phyloP scores from a whole-genome alignment of 2,329 filamentous ascomycete species.

The Fusarium ambrosium region DNA sequence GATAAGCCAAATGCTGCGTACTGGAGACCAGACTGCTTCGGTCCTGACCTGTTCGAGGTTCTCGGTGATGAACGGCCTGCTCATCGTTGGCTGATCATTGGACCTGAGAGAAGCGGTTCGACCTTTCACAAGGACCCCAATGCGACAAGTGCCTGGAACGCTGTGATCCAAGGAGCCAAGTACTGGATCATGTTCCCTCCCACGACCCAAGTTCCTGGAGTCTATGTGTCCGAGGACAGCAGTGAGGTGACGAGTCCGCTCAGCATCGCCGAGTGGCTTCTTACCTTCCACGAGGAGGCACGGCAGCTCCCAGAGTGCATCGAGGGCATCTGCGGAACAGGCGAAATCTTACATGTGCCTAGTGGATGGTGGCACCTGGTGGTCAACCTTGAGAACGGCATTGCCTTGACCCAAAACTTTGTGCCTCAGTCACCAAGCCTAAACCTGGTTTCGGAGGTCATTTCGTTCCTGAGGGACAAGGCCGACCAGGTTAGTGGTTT shows the following conservation, averaged over 20 bases:
- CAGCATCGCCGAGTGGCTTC: constrained; percentile 96
- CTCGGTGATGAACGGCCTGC: constrained; percentile 85
- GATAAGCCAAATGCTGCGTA: constrained; percentile 68
- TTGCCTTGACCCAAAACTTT: constrained; percentile 96
- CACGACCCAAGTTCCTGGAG: constrained; percentile 82
- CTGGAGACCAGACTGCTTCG: constrained; percentile 87
- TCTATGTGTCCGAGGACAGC: constrained; percentile 89
- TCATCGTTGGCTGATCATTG: constrained; percentile 92
- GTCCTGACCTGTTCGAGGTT: constrained; percentile 85
- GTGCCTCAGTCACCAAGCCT: constrained; percentile 74
- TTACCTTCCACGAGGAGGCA: constrained; percentile 89
- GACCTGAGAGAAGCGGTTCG: constrained; percentile 87
- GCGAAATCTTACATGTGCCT: constrained; percentile 92
- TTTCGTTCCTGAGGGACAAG: constrained; percentile 86
- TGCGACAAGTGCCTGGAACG: constrained; percentile 89
- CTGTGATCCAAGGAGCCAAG: constrained; percentile 88
- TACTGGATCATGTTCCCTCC: constrained; percentile 99
- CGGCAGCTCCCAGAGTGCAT: constrained; percentile 80
- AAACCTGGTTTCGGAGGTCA: constrained; percentile 76
- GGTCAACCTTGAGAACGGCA: constrained; percentile 85
- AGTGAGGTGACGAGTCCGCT: constrained; percentile 94
- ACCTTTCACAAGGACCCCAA: constrained; percentile 93
- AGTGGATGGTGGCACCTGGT: constrained; percentile 98
- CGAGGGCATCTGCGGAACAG: constrained; percentile 86
- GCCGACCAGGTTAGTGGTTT: constrained; percentile 91